Evolutionary conservation across 169 alveolate species (phyloP).

Genomic region (Eimeria necatrix): DNA sequence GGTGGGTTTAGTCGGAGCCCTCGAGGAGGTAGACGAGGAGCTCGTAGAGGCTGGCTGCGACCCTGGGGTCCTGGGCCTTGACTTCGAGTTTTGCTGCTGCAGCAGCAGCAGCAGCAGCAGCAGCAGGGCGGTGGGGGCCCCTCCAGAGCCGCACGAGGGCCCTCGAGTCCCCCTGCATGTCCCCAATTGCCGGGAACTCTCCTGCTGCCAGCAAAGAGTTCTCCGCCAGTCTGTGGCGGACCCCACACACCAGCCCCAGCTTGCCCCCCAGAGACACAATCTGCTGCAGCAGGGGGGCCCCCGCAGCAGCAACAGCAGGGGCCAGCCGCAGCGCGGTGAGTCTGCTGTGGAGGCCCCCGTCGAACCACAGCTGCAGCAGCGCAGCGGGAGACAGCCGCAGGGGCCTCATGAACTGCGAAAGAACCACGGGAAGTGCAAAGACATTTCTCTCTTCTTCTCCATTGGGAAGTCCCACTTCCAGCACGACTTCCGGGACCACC

Average conservation of each 20-base stretch:
- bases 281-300: not conserved
- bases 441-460: not conserved
- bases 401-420: slow-evolving; percentile 64
- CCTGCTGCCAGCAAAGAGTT: slow-evolving; percentile 20
- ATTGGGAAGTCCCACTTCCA: slow-evolving; percentile 45
- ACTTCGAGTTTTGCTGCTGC: slow-evolving; percentile 48
- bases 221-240: slow-evolving; percentile 57
- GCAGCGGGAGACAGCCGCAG: slow-evolving; percentile 45
- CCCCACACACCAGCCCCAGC: not conserved
- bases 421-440: slow-evolving; percentile 56
- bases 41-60: slow-evolving; percentile 37
- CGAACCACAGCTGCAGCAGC: slow-evolving; percentile 64
- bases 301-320: not conserved
- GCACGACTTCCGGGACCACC: slow-evolving; percentile 46
- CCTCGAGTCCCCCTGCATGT: slow-evolving; percentile 1
- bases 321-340: slow-evolving; percentile 15
- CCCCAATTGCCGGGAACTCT: slow-evolving; percentile 60
- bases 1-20: slow-evolving; percentile 38
- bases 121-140: no score
- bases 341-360: slow-evolving; percentile 24
- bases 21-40: slow-evolving; percentile 32
- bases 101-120: not conserved
- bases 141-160: slow-evolving; percentile 36
- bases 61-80: slow-evolving; percentile 42
- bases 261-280: slow-evolving; percentile 52